A percentile compares a stretch with the other conserved stretches of the same genome.
These are phyloP conservation scores for Amanita rimosa DNA, from an alignment of 768 basidiomycete species.

Conservation along the genomic window DNA sequence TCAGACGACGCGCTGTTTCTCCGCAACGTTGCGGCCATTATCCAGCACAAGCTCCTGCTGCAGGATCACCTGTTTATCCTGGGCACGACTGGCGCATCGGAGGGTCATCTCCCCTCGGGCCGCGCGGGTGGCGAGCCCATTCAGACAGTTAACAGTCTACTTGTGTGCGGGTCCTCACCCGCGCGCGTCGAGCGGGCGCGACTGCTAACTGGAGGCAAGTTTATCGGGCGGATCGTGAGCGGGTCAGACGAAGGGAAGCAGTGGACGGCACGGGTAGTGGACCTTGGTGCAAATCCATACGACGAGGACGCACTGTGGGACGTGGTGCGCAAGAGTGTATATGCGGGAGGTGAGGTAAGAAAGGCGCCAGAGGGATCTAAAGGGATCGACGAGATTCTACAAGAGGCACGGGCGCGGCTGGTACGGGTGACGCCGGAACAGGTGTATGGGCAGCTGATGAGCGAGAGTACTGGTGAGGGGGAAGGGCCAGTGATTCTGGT, in stretches of 20 bases:
- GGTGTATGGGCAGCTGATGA: slow-evolving; percentile 44
- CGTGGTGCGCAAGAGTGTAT: slow-evolving; percentile 51
- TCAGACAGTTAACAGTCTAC: slow-evolving; percentile 30
- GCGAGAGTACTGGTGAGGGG: slow-evolving; percentile 18
- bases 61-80: slow-evolving; percentile 43
- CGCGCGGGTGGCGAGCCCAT: slow-evolving; percentile 11
- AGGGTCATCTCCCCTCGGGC: not conserved
- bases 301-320: slow-evolving; percentile 65
- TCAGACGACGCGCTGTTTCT: slow-evolving; percentile 47
- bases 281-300: slow-evolving; percentile 41
- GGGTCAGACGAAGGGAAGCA: slow-evolving; percentile 16
- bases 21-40: slow-evolving; percentile 35
- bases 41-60: slow-evolving; percentile 30
- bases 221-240: slow-evolving; percentile 46
- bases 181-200: slow-evolving; percentile 56
- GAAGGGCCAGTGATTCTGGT: slow-evolving; percentile 62
- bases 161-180: slow-evolving; percentile 46
- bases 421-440: slow-evolving; percentile 50
- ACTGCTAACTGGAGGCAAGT: slow-evolving; percentile 55
- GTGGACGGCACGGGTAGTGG: slow-evolving; percentile 40
- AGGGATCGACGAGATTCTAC: slow-evolving; percentile 46
- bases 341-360: slow-evolving; percentile 34
- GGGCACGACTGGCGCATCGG: slow-evolving; percentile 28
- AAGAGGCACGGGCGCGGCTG: slow-evolving; percentile 47
- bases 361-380: slow-evolving; percentile 54